Percentiles rank a stretch among this genome's conserved stretches.
These are phyloP conservation scores for Aspergillus egyptiacus DNA, from an alignment of 495 filamentous ascomycete genomes.

Conservation along the genomic window DNA sequence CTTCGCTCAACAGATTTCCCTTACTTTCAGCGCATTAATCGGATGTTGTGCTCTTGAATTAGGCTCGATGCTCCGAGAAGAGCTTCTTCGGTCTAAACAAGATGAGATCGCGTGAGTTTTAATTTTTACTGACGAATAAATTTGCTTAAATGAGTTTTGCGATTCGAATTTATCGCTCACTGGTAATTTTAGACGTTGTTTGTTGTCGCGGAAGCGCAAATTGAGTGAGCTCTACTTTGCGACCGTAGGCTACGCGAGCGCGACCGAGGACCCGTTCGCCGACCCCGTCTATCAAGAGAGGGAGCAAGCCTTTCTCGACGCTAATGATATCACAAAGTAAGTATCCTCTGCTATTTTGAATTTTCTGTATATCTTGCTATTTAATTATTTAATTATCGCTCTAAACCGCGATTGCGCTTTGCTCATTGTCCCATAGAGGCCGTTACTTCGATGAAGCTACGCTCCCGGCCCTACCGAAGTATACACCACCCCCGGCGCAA, in stretches of 20 bases:
- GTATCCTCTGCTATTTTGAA: slow-evolving; percentile 39
- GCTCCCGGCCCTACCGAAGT: slow-evolving; percentile 53
- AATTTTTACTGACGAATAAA: slow-evolving; percentile 24
- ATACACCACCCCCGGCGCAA: slow-evolving; percentile 30
- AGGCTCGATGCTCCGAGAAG: slow-evolving; percentile 54
- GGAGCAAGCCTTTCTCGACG: slow-evolving; percentile 60
- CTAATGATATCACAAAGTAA: slow-evolving; percentile 72
- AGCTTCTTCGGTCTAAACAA: slow-evolving; percentile 51
- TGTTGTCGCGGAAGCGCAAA: slow-evolving; percentile 75
- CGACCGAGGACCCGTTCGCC: slow-evolving; percentile 46
- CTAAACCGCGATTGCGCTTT: slow-evolving; percentile 13
- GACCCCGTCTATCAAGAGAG: slow-evolving; percentile 48
- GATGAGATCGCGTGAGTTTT: slow-evolving; percentile 58
- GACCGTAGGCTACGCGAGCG: slow-evolving; percentile 44
- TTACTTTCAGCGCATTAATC: slow-evolving; percentile 51
- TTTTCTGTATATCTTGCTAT: slow-evolving; percentile 20
- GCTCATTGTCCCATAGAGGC: slow-evolving; percentile 50
- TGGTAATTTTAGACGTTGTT: slow-evolving; percentile 57
- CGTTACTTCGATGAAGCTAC: slow-evolving; percentile 64
- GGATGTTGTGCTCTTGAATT: slow-evolving; percentile 52
- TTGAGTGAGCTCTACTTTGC: slow-evolving; percentile 69
- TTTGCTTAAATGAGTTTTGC: slow-evolving; percentile 2
- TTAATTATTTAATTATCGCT: slow-evolving; percentile 14
- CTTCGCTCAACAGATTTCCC: slow-evolving; percentile 38
- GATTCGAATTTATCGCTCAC: slow-evolving; percentile 27